A percentile compares a stretch with the other conserved stretches of the same genome.
Evolutionary conservation across 345 rosid genomes (phyloP).

Genomic region (Garcia nutans): DNA sequence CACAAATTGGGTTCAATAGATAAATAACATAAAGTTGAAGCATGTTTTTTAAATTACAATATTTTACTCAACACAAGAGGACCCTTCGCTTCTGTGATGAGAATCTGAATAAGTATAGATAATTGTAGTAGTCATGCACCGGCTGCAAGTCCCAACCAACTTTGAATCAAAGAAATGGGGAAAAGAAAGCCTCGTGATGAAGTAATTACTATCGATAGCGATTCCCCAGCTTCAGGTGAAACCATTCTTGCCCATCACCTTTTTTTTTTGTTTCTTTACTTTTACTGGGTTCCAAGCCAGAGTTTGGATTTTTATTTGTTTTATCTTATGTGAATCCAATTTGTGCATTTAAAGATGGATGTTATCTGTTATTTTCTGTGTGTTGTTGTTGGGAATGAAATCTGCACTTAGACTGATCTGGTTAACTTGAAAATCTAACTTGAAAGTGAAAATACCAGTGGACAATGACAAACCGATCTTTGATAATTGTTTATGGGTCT

Average conservation of each 20-base stretch:
- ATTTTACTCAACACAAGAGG: too few species aligned
- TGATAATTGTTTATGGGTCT: neutral
- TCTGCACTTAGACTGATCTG: neutral
- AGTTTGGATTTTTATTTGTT: neutral
- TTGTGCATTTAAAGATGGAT: neutral
- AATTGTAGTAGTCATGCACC: too few species aligned
- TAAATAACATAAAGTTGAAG: too few species aligned
- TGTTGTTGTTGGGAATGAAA: neutral
- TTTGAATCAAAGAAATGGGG: neutral
- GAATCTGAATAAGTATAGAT: too few species aligned
- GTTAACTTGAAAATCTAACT: neutral
- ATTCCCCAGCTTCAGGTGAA: conserved; percentile 1
- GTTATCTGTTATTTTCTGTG: neutral
- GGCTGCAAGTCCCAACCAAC: too few species aligned
- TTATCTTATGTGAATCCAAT: neutral
- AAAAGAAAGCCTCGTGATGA: neutral
- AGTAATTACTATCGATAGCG: neutral
- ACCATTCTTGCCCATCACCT: neutral
- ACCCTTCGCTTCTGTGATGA: too few species aligned
- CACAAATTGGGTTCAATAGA: too few species aligned
- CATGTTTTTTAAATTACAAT: too few species aligned
- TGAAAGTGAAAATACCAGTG: neutral
- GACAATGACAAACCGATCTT: neutral
- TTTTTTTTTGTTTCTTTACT: too few species aligned
- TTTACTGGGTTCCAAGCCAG: neutral